Percentiles rank a stretch among this genome's conserved stretches.
Conservation (phyloP, 805 yeast species). For the Saccharomycopsis lassenensis region DNA sequence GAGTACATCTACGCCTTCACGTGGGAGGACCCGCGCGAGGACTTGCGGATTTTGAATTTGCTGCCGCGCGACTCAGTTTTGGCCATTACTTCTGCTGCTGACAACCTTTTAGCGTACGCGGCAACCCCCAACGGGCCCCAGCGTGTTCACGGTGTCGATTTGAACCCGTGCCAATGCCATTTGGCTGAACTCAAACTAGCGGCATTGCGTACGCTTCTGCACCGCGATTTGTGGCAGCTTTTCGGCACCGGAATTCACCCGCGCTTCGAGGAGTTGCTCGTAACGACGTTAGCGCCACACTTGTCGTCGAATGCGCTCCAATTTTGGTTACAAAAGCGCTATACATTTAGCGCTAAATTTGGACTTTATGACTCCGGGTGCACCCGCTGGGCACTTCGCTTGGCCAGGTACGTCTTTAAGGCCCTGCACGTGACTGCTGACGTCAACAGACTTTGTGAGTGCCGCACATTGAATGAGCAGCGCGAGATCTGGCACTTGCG, state of each 20-base stretch:
- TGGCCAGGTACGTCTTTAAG: constrained; percentile 50
- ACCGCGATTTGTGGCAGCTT: constrained; percentile 58
- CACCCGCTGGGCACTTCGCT: constrained; percentile 74
- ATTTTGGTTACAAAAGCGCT: constrained; percentile 55
- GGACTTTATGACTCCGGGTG: constrained; percentile 79
- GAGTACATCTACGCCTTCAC: constrained; percentile 83
- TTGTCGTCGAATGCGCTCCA: constrained; percentile 74
- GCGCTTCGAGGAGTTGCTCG: constrained; percentile 39
- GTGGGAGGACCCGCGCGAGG: constrained; percentile 87
- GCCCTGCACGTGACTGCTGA: constrained; percentile 40
- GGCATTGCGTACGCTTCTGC: constrained; percentile 43
- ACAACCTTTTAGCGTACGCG: constrained; percentile 67
- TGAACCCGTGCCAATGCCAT: constrained; percentile 77
- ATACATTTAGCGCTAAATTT: constrained; percentile 38
- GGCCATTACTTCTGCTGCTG: constrained; percentile 84
- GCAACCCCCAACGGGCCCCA: constrained; percentile 61
- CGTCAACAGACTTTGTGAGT: constrained; percentile 44
- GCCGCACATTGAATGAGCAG: constrained; percentile 54
- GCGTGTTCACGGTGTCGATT: constrained; percentile 74
- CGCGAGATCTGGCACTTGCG: constrained; percentile 47
- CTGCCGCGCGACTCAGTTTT: constrained; percentile 57
- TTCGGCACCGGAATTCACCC: constrained; percentile 66
- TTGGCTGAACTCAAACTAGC: constrained; percentile 71
- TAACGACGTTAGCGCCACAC: constrained; percentile 50
- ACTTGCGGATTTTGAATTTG: constrained; percentile 52